Evolutionary conservation across 306 rosid genomes (phyloP).

Genomic region (Mimosa bimucronata): DNA sequence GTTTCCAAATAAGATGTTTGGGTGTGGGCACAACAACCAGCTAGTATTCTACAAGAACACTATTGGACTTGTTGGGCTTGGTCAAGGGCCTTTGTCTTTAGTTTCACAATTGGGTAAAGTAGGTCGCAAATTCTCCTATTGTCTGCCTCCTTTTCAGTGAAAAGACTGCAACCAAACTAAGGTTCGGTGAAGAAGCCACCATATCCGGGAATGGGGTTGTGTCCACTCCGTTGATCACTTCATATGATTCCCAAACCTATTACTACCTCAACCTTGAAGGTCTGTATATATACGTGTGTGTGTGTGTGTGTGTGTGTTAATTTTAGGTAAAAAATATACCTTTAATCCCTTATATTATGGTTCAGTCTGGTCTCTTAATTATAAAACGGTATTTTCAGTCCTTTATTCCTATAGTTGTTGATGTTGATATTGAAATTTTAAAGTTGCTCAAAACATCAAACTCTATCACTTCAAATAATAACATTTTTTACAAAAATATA

Average conservation of each 20-base stretch:
- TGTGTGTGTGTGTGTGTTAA: too few species aligned
- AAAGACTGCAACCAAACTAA: not conserved
- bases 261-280: slow-evolving; percentile 2
- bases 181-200: not conserved
- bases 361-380: too few species aligned
- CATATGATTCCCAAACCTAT: not conserved
- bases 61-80: not conserved
- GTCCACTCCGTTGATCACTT: not conserved
- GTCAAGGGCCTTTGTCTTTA: not conserved
- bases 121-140: not conserved
- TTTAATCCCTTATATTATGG: too few species aligned
- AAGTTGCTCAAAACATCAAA: too few species aligned
- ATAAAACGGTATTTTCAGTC: too few species aligned
- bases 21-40: not conserved
- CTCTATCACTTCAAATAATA: too few species aligned
- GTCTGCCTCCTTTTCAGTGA: not conserved
- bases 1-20: slow-evolving; percentile 4
- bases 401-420: too few species aligned
- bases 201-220: not conserved
- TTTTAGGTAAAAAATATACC: too few species aligned
- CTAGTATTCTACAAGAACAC: too few species aligned
- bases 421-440: too few species aligned
- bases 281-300: too few species aligned
- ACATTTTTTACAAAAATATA: too few species aligned
- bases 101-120: not conserved